A percentile compares a stretch with the other conserved stretches of the same genome.
Evolutionary conservation across 805 yeast genomes (phyloP).

Genomic region (Yarrowia deformans): DNA sequence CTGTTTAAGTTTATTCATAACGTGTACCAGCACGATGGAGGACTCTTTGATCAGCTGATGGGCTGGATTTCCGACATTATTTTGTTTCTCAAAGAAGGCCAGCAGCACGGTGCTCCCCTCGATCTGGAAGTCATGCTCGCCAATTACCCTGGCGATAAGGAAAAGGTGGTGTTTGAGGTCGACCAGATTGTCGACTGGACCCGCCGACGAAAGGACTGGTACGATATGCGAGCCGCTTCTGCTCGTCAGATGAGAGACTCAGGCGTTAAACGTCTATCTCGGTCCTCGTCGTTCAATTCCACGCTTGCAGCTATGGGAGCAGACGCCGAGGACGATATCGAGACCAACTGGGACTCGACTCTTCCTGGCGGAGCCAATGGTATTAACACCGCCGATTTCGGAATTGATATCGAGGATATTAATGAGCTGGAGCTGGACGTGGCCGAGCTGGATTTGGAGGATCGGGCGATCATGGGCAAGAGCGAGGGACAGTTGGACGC

Average conservation of each 20-base stretch:
- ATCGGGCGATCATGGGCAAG: conserved; percentile 34
- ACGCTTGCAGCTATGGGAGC: conserved; percentile 17
- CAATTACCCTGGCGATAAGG: conserved; percentile 48
- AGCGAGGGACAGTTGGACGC: conserved; percentile 30
- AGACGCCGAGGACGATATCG: conserved; percentile 19
- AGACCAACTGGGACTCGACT: conserved; percentile 26
- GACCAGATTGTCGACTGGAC: conserved; percentile 52
- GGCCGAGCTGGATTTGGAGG: conserved; percentile 33
- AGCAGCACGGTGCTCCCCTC: conserved; percentile 53
- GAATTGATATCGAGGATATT: conserved; percentile 22
- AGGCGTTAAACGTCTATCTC: conserved; percentile 5
- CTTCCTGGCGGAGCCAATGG: conserved; percentile 24
- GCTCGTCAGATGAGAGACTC: conserved; percentile 23
- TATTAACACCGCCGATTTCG: conserved; percentile 23
- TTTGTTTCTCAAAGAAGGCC: conserved; percentile 68
- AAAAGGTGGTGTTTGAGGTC: conserved; percentile 53
- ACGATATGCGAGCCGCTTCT: conserved; percentile 16
- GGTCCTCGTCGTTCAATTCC: conserved; percentile 11
- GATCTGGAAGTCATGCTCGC: conserved; percentile 55
- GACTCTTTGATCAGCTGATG: conserved; percentile 73
- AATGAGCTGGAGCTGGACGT: conserved; percentile 30
- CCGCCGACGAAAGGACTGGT: conserved; percentile 42
- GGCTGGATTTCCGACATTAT: conserved; percentile 77
- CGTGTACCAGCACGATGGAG: conserved; percentile 78
- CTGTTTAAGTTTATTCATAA: conserved; percentile 80